These are phyloP conservation scores for Crinitomyces ghanaensis DNA, from an alignment of 805 yeast species.

Conservation along the genomic window DNA sequence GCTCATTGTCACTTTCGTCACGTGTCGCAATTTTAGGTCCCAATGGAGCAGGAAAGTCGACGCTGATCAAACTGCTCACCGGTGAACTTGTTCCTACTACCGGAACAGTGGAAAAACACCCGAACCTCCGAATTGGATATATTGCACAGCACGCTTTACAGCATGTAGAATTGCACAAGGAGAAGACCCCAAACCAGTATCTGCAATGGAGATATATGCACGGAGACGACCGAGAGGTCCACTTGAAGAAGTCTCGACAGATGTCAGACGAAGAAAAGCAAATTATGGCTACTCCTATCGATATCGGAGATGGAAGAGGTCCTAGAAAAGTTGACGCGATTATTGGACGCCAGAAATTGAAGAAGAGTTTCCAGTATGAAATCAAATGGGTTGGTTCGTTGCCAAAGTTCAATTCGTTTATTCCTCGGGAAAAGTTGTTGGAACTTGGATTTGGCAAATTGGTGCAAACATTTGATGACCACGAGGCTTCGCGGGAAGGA, in stretches of 20 bases:
- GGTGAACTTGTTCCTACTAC: constrained; percentile 79
- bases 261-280: constrained; percentile 67
- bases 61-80: constrained; percentile 84
- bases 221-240: constrained; percentile 96
- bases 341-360: constrained; percentile 94
- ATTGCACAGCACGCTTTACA: constrained; percentile 98
- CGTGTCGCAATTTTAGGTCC: constrained; percentile 96
- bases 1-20: constrained; percentile 89
- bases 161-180: constrained; percentile 95
- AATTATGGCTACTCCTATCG: constrained; percentile 67
- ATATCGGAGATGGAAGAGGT: constrained; percentile 77
- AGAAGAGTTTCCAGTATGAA: constrained; percentile 95
- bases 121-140: constrained; percentile 94
- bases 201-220: constrained; percentile 96
- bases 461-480: constrained; percentile 95
- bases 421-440: constrained; percentile 67
- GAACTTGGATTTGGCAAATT: constrained; percentile 82
- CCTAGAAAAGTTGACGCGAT: constrained; percentile 83
- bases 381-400: constrained; percentile 86
- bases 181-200: constrained; percentile 94
- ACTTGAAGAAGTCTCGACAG: constrained; percentile 85
- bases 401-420: constrained; percentile 91
- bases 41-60: constrained; percentile 98
- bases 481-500: constrained; percentile 99
- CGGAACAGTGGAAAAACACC: constrained; percentile 95